These are phyloP conservation scores for Effrenium voratum DNA, from an alignment of 73 alveolate species.

Conservation along the genomic window DNA sequence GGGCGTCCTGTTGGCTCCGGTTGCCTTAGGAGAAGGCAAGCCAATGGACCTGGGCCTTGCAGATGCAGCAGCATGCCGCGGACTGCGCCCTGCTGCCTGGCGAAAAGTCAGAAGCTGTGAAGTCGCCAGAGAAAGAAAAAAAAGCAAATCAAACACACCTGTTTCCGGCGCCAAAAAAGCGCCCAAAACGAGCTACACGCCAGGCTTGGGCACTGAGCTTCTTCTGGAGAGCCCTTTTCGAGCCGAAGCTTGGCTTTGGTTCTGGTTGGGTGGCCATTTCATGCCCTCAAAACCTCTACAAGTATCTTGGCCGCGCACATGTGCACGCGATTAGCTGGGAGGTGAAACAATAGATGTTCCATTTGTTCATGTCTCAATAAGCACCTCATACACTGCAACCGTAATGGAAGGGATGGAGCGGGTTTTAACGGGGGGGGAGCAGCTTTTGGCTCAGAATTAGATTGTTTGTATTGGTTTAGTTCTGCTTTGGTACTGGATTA, in stretches of 20 bases:
- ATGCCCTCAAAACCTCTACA: too few species aligned
- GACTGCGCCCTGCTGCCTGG: background rate
- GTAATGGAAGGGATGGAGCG: too few species aligned
- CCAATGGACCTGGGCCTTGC: slow-evolving; percentile 87
- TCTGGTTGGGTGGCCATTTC: background rate
- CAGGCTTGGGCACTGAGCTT: background rate
- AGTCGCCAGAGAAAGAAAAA: background rate
- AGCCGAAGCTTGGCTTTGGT: background rate
- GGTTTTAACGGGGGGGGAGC: too few species aligned
- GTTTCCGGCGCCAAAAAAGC: background rate
- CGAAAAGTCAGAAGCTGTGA: background rate
- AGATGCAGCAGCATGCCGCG: slow-evolving; percentile 8
- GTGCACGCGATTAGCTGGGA: too few species aligned
- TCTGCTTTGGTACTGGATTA: too few species aligned
- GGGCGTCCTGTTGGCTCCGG: too few species aligned
- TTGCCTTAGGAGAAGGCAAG: slow-evolving; percentile 59
- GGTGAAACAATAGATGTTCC: too few species aligned
- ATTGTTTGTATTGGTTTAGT: too few species aligned
- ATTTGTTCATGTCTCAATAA: too few species aligned
- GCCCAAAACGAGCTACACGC: background rate
- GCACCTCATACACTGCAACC: too few species aligned
- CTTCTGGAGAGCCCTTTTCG: background rate
- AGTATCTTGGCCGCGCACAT: too few species aligned
- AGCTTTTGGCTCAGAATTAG: too few species aligned
- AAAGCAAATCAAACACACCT: background rate